Conservation (phyloP, 768 basidiomycete genomes). For the Chiua virens region DNA sequence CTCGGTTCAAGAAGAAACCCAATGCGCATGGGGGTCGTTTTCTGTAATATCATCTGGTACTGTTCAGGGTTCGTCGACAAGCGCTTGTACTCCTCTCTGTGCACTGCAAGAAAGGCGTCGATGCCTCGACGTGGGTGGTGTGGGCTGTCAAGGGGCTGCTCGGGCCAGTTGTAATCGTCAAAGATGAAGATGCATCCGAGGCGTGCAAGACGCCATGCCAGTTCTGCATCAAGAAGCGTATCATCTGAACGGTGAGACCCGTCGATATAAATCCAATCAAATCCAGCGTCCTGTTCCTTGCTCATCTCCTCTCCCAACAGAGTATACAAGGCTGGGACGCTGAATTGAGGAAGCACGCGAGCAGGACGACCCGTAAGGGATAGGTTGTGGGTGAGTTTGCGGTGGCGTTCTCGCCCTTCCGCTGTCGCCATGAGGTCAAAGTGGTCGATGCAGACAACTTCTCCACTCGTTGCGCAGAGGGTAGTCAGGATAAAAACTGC, state of each 20-base stretch:
- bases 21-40: slow-evolving; percentile 51
- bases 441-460: slow-evolving; percentile 57
- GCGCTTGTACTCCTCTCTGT: slow-evolving; percentile 46
- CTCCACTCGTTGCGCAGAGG: slow-evolving; percentile 44
- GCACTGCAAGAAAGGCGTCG: slow-evolving; percentile 53
- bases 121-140: slow-evolving; percentile 59
- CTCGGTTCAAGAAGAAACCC: slow-evolving; percentile 39
- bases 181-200: slow-evolving; percentile 53
- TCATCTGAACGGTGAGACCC: slow-evolving; percentile 62
- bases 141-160: slow-evolving; percentile 45
- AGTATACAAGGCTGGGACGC: slow-evolving; percentile 48
- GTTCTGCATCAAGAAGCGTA: slow-evolving; percentile 59
- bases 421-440: slow-evolving; percentile 52
- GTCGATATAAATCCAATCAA: slow-evolving; percentile 60
- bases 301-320: slow-evolving; percentile 48
- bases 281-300: slow-evolving; percentile 37
- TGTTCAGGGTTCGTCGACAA: slow-evolving; percentile 36
- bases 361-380: slow-evolving; percentile 41
- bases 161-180: slow-evolving; percentile 58
- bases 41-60: slow-evolving; percentile 56
- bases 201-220: slow-evolving; percentile 54
- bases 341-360: slow-evolving; percentile 52
- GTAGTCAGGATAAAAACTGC: slow-evolving; percentile 53
- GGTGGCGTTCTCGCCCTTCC: slow-evolving; percentile 46
- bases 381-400: slow-evolving; percentile 49